Evolutionary conservation across 2,329 filamentous ascomycete species (phyloP).

Genomic region (Aspergillus brunneoviolaceus): DNA sequence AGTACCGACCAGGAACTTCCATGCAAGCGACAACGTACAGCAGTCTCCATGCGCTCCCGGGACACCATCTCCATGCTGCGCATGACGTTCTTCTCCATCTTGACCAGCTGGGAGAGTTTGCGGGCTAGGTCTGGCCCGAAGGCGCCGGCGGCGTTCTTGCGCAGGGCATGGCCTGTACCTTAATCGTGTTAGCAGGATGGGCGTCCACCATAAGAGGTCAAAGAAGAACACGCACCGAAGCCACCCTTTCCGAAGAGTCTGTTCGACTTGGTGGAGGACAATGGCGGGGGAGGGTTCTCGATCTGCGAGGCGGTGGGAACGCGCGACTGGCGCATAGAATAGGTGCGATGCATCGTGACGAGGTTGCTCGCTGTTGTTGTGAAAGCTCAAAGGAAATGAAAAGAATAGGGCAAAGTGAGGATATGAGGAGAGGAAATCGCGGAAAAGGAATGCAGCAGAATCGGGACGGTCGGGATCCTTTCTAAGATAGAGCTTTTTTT

Average conservation of each 20-base stretch:
- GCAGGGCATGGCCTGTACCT: slow-evolving; percentile 61
- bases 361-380: slow-evolving; percentile 2
- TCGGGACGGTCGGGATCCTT: slow-evolving; percentile 17
- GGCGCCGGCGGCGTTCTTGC: slow-evolving; percentile 52
- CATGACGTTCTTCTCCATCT: slow-evolving; percentile 99
- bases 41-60: slow-evolving; percentile 96
- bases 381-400: background rate
- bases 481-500: slow-evolving; percentile 12
- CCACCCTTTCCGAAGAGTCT: slow-evolving; percentile 84
- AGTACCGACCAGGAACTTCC: background rate
- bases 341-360: slow-evolving; percentile 86
- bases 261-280: slow-evolving; percentile 86
- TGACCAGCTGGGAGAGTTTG: slow-evolving; percentile 96
- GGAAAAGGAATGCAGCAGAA: slow-evolving; percentile 5
- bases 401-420: slow-evolving; percentile 3
- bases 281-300: slow-evolving; percentile 88
- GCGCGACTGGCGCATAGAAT: slow-evolving; percentile 96
- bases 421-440: background rate
- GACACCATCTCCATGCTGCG: slow-evolving; percentile 94
- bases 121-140: slow-evolving; percentile 83
- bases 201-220: background rate
- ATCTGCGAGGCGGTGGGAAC: slow-evolving; percentile 89
- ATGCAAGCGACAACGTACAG: slow-evolving; percentile 61
- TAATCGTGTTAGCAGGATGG: slow-evolving; percentile 16
- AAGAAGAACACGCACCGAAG: slow-evolving; percentile 65